Evolutionary conservation across 1,139 yeast genomes (phyloP), one percentile per base, ranked within the genome.

Genomic region (Suhomyces coccinellae): DNA sequence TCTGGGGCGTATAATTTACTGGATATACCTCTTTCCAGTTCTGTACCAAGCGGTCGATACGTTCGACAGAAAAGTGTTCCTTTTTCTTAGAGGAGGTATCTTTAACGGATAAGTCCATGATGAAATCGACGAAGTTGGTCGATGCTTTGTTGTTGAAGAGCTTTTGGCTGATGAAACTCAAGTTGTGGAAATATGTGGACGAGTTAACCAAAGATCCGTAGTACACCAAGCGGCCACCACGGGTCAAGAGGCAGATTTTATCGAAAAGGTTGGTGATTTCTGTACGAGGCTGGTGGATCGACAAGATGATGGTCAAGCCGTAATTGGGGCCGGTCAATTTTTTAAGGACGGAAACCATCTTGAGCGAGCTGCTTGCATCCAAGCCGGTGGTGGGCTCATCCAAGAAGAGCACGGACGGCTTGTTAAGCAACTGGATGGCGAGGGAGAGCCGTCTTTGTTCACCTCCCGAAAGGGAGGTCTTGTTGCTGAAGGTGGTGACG

Each of bases 311-410:
- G 6, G 65, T 58, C 31, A 60, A 51, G 2, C 66, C 66, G 32
- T 53, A 56, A 20, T 56, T 53, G 0, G 64, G 61, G 9, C 58
- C 53, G 2, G 63, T 61, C 34, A 61, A 45, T 40, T 51, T 56
- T 26, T 55, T 51, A 13, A 61, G 47, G 3, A 57, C 56, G 8
- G 52, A 49, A 14, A 59, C 53, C 34, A 61, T 48, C 16, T 57
- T 57, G 36, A 60, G 50, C 2, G 64, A 56, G 16, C 60, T 55
- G 26, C 57, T 54, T 9, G 66, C 54, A 38, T 61, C 66, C 36
- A 61, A 50, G 2, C 66, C 66, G 0, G 66, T 60, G 15, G 66
- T 61, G 15, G 66, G 66, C 39, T 61, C 66, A 37, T 61, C 66
- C 26, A 61, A 46, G 34, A 60, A 61, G 3, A 61, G 47, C 15